Conservation (phyloP, 2,329 filamentous ascomycete species). For the Alternaria brassicicola region DNA sequence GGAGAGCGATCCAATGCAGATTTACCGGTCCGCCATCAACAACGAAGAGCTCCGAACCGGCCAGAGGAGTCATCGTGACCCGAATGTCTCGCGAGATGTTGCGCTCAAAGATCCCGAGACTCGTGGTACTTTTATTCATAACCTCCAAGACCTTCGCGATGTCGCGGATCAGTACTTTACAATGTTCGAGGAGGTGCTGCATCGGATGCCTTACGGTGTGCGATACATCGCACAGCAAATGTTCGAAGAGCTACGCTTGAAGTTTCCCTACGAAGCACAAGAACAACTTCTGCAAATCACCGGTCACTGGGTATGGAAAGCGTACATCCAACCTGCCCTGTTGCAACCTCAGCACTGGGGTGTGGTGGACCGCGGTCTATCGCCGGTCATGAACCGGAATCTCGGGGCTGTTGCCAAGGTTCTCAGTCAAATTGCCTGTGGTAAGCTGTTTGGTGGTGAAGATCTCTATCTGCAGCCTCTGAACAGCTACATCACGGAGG, state of each 20-base stretch:
- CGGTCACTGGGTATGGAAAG: constrained; percentile 91
- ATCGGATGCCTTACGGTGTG: constrained; percentile 90
- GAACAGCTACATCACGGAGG: constrained; percentile 88
- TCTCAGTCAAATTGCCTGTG: constrained; percentile 84
- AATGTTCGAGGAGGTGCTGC: constrained; percentile 79
- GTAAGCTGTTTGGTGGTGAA: constrained; percentile 87
- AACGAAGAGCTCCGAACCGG: constrained; percentile 96
- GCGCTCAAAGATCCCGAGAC: constrained; percentile 97
- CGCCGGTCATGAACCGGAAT: constrained; percentile 91
- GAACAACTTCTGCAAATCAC: constrained; percentile 81
- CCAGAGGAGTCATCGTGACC: constrained; percentile 76
- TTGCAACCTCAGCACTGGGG: constrained; percentile 91
- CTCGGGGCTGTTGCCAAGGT: constrained; percentile 90
- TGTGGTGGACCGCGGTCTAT: constrained; percentile 86
- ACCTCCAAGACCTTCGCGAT: constrained; percentile 90
- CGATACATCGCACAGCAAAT: constrained; percentile 87
- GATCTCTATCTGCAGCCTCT: constrained; percentile 95
- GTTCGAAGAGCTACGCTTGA: constrained; percentile 75
- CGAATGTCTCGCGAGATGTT: constrained; percentile 86
- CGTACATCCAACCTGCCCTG: constrained; percentile 88
- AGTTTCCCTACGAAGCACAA: constrained; percentile 80
- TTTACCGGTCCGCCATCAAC: constrained; percentile 93
- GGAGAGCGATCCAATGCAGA: constrained; percentile 96
- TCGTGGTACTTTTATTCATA: constrained; percentile 88
- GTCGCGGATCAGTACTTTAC: constrained; percentile 91